Evolutionary conservation across 2,329 filamentous ascomycete genomes (phyloP).

Genomic region (Epichloe sibirici): DNA sequence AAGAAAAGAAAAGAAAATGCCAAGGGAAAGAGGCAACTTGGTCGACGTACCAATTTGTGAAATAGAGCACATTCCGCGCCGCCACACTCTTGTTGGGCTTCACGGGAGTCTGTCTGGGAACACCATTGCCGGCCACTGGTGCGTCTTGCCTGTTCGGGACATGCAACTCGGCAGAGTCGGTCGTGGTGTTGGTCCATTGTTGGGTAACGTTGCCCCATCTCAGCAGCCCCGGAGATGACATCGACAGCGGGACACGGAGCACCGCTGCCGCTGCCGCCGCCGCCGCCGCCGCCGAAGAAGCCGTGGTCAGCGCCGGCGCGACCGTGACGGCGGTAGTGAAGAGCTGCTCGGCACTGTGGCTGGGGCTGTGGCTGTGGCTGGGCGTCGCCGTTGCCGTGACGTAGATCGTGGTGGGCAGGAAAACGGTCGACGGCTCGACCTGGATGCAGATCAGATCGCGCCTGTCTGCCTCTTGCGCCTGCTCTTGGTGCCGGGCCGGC

Average conservation of each 20-base stretch:
- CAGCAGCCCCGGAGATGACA: background rate
- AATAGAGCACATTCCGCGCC: conserved; percentile 34
- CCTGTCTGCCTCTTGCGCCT: background rate
- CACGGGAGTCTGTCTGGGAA: background rate
- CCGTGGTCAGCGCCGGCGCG: background rate
- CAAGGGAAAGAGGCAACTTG: too few relatives aligned
- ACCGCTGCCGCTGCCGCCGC: background rate
- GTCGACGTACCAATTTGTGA: conserved; percentile 37
- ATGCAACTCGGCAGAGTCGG: background rate
- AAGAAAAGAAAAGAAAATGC: too few relatives aligned
- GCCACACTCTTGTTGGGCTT: background rate
- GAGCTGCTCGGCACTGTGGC: background rate
- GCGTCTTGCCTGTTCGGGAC: background rate
- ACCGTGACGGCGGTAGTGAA: background rate
- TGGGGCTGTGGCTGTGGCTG: background rate
- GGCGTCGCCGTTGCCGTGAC: background rate
- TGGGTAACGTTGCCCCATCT: conserved; percentile 3
- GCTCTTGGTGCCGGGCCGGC: conserved; percentile 1
- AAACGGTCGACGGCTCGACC: conserved; percentile 1
- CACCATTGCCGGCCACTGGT: background rate
- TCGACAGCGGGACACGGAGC: background rate
- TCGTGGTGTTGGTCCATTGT: background rate
- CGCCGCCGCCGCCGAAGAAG: too few relatives aligned
- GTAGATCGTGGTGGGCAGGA: conserved; percentile 1
- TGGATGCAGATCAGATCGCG: background rate